Base-by-base conservation (phyloP, 78 protist species). In the Guillardia theta region DNA sequence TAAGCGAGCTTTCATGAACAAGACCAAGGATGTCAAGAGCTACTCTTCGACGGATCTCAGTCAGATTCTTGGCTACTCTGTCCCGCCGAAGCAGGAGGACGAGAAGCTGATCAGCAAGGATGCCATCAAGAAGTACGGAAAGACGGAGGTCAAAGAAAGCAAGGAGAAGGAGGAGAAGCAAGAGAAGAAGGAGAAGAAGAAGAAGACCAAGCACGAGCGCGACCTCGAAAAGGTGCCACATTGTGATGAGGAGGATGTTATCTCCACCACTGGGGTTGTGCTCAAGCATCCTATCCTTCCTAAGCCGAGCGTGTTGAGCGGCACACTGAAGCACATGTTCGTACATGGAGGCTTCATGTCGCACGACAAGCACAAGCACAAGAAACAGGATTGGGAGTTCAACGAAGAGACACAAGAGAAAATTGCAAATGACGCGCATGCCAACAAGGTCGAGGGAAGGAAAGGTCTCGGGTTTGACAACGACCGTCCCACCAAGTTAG, bases 301-400 rank as follows among this genome's bases (percentile, higher is more conserved):
- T 24, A 36, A 24, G 10, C 41, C 41, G 19, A 64, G 80, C 80
- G 19, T 24, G 80, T 36, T 64, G 41, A 64, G 10, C 12, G 80
- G 80, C 10, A 18, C 30, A 18, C 19, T 64, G 80, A 36, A 18
- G 19, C 80, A 64, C 19, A 64, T 64, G 80, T 64, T 64, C 80
- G 19, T 36, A 36, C 12, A 10, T 10, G 80, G 80, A 6, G 80
- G 80, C 39, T 64, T 64, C 80, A 24, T 64, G 80, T 64, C 80
- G 80, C 44, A 36, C 80, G 21, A 21, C 39, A n/a, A n/a, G n/a
- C 12, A 24, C 44, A 21, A 10, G 80, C 41, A 64, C 39, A 64
- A 64, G 80, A 36, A 43, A 27, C 90, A 78, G 90, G 90, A 78
- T n/a, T 78, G 90, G 90, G 50, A 43, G 90, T 78, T 78, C 8